Base-by-base conservation (phyloP, 192 early-diverging fungal genomes). In the Linnemannia schmuckeri region DNA sequence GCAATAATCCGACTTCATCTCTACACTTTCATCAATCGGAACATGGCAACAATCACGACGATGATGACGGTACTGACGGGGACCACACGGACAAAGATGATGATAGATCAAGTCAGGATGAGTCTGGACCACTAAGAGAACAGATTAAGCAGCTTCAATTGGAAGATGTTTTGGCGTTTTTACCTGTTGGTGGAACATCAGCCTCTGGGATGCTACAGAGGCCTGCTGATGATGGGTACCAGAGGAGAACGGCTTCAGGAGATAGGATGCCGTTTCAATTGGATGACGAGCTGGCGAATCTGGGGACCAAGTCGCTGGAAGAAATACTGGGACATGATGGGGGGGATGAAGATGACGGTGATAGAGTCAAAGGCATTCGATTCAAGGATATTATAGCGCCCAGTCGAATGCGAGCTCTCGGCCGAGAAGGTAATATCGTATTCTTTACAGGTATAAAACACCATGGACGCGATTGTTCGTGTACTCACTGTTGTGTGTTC, bases 251-350 rank as follows among this genome's bases (percentile, higher is more conserved):
- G 0, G 76, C 72, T 0, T 77, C 79, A n/a, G 85, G 79, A 20
- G 80, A 87, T 10, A 87, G 69, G 55, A 87, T 81, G 85, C 85
- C 80, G 8, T 87, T 87, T 35, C 79, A 81, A 20, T 27, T 87
- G 61, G 85, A 87, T 70, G 85, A 81, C 46, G 85, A 87, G 38
- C 54, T 87, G 6, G 85, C 85, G 20, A 81, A 66, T 46, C 68
- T 87, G 13, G 85, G 85, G 0, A 81, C 85, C 0, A 66, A 73
- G 49, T 38, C 79, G 12, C 47, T 87, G 20, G 85, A 78, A 30
- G 85, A 87, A 42, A 87, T 87, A 7, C 17, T 77, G 52, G 66
- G 75, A 20, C 75, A 87, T 47, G 76, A 81, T 70, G 85, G 71
- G 12, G 83, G 73, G 6, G 83, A 86, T 46, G 79, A 85, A 2